phyloP scores from a whole-genome alignment of 2,329 filamentous ascomycete genomes.

The Penicillium decumbens region DNA sequence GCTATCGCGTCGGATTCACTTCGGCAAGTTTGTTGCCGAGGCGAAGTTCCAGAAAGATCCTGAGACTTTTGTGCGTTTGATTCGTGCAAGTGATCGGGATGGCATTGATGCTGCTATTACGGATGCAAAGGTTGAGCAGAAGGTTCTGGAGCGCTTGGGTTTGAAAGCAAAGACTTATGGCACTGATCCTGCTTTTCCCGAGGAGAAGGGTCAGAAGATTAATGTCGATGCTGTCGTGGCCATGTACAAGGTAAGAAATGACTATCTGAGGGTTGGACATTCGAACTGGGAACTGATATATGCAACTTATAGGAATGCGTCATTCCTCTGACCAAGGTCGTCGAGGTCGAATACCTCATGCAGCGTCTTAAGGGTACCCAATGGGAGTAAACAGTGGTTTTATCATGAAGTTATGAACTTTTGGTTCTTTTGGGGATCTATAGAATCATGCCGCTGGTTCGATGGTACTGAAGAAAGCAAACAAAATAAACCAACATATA shows the following conservation, averaged over 20 bases:
- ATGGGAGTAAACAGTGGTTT: slow-evolving; percentile 39
- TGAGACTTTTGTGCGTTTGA: slow-evolving; percentile 74
- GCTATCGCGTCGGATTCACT: slow-evolving; percentile 85
- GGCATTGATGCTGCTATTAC: slow-evolving; percentile 90
- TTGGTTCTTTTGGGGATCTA: slow-evolving; percentile 9
- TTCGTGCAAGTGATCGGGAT: slow-evolving; percentile 70
- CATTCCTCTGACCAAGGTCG: slow-evolving; percentile 94
- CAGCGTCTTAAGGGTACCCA: slow-evolving; percentile 64
- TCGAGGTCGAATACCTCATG: slow-evolving; percentile 98
- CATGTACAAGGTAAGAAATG: slow-evolving; percentile 63
- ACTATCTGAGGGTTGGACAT: background rate
- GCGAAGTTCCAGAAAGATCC: slow-evolving; percentile 83
- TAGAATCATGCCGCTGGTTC: slow-evolving; percentile 8
- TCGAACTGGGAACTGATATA: background rate
- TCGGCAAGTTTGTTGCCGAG: slow-evolving; percentile 97
- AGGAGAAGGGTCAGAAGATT: slow-evolving; percentile 62
- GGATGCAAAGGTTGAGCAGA: slow-evolving; percentile 79
- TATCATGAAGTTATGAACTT: slow-evolving; percentile 18
- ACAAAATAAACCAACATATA: slow-evolving; percentile 8
- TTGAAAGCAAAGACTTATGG: slow-evolving; percentile 93
- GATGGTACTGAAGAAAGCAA: slow-evolving; percentile 1
- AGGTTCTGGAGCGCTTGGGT: slow-evolving; percentile 79
- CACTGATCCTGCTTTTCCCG: slow-evolving; percentile 68
- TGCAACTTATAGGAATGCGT: slow-evolving; percentile 58
- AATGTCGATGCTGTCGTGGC: slow-evolving; percentile 83